Percentiles rank a stretch among this genome's conserved stretches.
These are phyloP conservation scores for Plectosphaerella plurivora DNA, from an alignment of 2,329 filamentous ascomycete species.

Conservation along the genomic window DNA sequence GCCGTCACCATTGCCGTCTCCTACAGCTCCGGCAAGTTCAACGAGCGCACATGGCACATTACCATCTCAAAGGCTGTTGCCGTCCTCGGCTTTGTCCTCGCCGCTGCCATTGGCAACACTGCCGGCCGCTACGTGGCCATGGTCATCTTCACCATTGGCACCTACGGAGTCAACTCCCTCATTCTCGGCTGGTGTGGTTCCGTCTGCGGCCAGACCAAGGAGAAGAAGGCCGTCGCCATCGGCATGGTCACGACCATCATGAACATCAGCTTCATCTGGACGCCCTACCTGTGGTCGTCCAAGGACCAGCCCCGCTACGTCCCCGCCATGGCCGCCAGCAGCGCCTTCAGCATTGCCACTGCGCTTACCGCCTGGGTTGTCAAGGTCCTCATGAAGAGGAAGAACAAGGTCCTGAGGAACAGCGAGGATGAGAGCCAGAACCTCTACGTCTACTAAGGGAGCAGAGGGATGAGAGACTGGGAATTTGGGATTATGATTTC, in stretches of 20 bases:
- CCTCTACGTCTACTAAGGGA: constrained; percentile 18
- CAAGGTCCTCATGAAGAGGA: constrained; percentile 26
- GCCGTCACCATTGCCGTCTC: constrained; percentile 16
- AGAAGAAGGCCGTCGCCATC: constrained; percentile 34
- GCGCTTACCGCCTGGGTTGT: constrained; percentile 30
- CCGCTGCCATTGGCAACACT: constrained; percentile 17
- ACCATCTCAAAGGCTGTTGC: constrained; percentile 32
- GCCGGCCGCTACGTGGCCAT: constrained; percentile 21
- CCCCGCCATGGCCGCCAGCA: constrained; percentile 26
- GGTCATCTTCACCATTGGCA: constrained; percentile 24
- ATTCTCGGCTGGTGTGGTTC: constrained; percentile 32
- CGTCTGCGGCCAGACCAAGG: constrained; percentile 33
- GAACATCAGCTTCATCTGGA: constrained; percentile 31
- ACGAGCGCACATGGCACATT: constrained; percentile 39
- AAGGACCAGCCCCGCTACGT: constrained; percentile 32
- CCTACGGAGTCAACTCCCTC: constrained; percentile 30
- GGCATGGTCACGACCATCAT: constrained; percentile 21
- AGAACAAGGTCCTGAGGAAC: constrained; percentile 25
- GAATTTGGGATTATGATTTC: no score
- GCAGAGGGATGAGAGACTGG: neutral
- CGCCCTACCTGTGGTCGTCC: constrained; percentile 35
- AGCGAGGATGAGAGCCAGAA: constrained; percentile 16
- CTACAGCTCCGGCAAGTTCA: constrained; percentile 30
- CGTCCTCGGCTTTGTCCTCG: constrained; percentile 30
- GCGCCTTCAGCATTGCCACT: constrained; percentile 30